Evolutionary conservation across 768 basidiomycete genomes (phyloP).

Genomic region (Calocybe cyanea): DNA sequence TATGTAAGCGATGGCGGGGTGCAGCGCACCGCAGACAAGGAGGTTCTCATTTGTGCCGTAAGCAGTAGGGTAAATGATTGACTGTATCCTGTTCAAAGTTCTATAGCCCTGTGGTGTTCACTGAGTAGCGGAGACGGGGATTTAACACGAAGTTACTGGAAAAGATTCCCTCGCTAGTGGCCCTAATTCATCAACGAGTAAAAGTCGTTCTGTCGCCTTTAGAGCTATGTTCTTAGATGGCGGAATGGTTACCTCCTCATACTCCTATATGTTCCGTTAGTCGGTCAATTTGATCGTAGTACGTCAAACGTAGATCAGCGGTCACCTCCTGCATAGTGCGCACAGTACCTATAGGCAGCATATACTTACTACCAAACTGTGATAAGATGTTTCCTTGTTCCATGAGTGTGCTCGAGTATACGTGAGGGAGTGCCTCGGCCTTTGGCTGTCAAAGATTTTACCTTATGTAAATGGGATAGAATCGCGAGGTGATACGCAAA

Average conservation of each 20-base stretch:
- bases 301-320: background rate
- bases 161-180: conserved; percentile 78
- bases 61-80: conserved; percentile 89
- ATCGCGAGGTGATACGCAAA: background rate
- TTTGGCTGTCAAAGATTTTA: conserved; percentile 27
- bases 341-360: conserved; percentile 80
- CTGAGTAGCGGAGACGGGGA: background rate
- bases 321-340: conserved; percentile 64
- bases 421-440: conserved; percentile 75
- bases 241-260: conserved; percentile 87
- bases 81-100: conserved; percentile 90
- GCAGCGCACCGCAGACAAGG: conserved; percentile 75
- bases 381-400: conserved; percentile 64
- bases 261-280: conserved; percentile 47
- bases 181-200: conserved; percentile 72
- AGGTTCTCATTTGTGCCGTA: conserved; percentile 97
- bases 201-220: conserved; percentile 62
- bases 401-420: conserved; percentile 71
- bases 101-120: conserved; percentile 63
- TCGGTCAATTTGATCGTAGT: background rate
- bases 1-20: conserved; percentile 2
- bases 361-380: conserved; percentile 70
- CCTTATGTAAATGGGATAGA: background rate
- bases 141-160: conserved; percentile 46
- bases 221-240: conserved; percentile 79